A percentile compares a stretch with the other conserved stretches of the same genome.
Conservation (phyloP, 2,329 filamentous ascomycete species). For the Botrytis elliptica region DNA sequence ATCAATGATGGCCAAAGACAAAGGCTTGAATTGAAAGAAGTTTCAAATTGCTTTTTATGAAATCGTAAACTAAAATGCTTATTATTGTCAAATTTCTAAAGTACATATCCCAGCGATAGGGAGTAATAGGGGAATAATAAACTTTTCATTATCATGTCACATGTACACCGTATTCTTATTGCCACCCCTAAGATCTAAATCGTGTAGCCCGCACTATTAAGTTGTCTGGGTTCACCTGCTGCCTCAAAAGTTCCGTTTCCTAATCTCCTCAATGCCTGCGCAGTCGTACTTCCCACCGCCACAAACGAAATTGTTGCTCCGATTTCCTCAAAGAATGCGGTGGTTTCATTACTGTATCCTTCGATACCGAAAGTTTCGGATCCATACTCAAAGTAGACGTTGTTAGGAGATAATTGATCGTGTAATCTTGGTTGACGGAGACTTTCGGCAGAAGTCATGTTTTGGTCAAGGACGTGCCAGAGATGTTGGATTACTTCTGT, state of each 20-base stretch:
- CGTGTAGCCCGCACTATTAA: slow-evolving; percentile 63
- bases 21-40: background rate
- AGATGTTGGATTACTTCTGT: slow-evolving; percentile 65
- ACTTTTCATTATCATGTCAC: background rate
- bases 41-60: background rate
- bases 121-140: background rate
- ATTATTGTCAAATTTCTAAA: background rate
- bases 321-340: slow-evolving; percentile 54
- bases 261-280: slow-evolving; percentile 62
- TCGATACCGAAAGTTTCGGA: slow-evolving; percentile 38
- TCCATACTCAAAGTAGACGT: slow-evolving; percentile 56
- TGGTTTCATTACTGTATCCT: slow-evolving; percentile 58
- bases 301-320: slow-evolving; percentile 64
- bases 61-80: background rate
- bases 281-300: slow-evolving; percentile 53
- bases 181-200: slow-evolving; percentile 39
- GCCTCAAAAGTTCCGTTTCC: slow-evolving; percentile 70
- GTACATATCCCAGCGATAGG: background rate
- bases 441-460: slow-evolving; percentile 52
- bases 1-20: background rate
- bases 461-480: slow-evolving; percentile 59
- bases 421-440: slow-evolving; percentile 60
- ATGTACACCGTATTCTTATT: background rate
- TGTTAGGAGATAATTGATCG: slow-evolving; percentile 61
- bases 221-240: slow-evolving; percentile 72